phyloP scores from a whole-genome alignment of 2,329 filamentous ascomycete genomes.

The Alternaria metachromatica region DNA sequence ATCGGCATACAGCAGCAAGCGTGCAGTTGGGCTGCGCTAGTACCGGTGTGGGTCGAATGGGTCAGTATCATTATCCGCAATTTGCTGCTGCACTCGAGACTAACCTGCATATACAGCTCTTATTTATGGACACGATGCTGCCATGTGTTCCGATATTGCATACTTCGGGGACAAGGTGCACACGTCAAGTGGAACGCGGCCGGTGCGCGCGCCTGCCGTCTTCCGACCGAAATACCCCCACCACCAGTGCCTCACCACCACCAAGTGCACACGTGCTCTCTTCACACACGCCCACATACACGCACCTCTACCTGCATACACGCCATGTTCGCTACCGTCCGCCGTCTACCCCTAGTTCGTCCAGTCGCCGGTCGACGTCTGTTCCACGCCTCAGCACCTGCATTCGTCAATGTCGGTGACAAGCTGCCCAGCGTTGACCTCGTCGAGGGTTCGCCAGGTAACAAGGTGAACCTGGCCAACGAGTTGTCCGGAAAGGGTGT shows the following conservation, averaged over 20 bases:
- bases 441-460: conserved; percentile 85
- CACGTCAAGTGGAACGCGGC: background rate
- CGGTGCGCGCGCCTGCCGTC: conserved; percentile 10
- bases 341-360: conserved; percentile 34
- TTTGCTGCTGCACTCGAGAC: background rate
- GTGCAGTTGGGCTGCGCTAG: conserved; percentile 2
- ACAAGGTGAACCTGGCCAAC: conserved; percentile 84
- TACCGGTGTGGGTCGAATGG: conserved; percentile 3
- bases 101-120: background rate
- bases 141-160: background rate
- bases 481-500: conserved; percentile 78
- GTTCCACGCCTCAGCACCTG: conserved; percentile 71
- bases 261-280: conserved; percentile 1
- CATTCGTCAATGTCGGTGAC: conserved; percentile 78
- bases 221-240: conserved; percentile 3
- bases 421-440: conserved; percentile 77
- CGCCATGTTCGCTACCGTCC: conserved; percentile 37
- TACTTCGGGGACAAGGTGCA: background rate
- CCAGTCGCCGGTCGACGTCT: conserved; percentile 31
- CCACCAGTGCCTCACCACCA: conserved; percentile 11
- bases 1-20: conserved; percentile 15
- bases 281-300: conserved; percentile 1
- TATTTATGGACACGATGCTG: background rate
- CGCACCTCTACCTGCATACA: conserved; percentile 13
- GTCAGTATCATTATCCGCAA: conserved; percentile 6